These are phyloP conservation scores for Leccinum variicolor DNA, from an alignment of 768 basidiomycete genomes.

Conservation along the genomic window DNA sequence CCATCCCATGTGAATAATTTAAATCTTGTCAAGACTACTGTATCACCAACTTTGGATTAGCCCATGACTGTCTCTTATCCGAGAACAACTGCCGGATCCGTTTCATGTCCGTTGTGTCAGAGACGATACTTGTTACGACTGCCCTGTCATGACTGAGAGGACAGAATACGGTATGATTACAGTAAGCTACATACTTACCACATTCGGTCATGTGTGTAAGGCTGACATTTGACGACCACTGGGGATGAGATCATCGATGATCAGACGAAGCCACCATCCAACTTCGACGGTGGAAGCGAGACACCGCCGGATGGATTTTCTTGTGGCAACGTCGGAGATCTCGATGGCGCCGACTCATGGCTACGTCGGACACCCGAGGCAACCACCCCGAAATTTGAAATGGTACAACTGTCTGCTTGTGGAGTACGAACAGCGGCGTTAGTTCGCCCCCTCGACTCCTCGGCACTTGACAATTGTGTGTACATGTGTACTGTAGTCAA, in stretches of 20 bases:
- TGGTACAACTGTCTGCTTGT: background rate
- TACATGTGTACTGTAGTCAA: slow-evolving; percentile 8
- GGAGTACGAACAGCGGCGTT: background rate
- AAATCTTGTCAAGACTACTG: background rate
- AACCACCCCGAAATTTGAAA: background rate
- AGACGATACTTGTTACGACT: too few relatives aligned
- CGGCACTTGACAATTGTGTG: background rate
- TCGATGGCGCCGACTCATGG: background rate
- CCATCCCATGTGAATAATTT: background rate
- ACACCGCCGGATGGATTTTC: background rate
- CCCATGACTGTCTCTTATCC: background rate
- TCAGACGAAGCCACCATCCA: background rate
- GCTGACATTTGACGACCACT: background rate
- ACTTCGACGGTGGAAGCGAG: background rate
- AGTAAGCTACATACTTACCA: too few relatives aligned
- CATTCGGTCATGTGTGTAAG: background rate
- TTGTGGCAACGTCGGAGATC: too few relatives aligned
- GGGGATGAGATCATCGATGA: background rate
- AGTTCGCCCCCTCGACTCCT: too few relatives aligned
- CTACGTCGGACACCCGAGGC: background rate
- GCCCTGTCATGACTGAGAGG: too few relatives aligned
- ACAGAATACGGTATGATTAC: too few relatives aligned
- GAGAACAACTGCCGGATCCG: background rate
- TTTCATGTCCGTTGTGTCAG: too few relatives aligned
- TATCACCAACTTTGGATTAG: too few relatives aligned